Evolutionary conservation across 345 rosid species (phyloP).

Genomic region (Odontarrhena argentea): DNA sequence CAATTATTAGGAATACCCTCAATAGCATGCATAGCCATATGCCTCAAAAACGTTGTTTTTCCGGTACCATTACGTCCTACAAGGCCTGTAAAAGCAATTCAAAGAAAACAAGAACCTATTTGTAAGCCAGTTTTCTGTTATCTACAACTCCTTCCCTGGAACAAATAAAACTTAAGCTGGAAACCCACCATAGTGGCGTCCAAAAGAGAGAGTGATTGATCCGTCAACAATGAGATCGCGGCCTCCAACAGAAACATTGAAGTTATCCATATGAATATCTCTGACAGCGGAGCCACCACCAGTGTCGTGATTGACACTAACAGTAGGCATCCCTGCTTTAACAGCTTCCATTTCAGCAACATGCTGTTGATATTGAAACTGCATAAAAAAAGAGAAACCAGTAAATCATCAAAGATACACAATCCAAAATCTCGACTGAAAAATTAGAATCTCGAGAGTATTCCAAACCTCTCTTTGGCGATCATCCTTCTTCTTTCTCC

Average conservation of each 20-base stretch:
- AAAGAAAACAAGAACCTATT: conserved; percentile 18
- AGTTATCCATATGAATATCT: conserved; percentile 94
- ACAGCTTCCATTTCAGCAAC: conserved; percentile 96
- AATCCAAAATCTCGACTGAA: neutral
- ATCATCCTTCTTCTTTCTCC: conserved; percentile 94
- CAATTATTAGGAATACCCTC: conserved; percentile 95
- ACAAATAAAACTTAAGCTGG: conserved; percentile 15
- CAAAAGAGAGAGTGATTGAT: conserved; percentile 78
- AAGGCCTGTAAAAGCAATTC: conserved; percentile 60
- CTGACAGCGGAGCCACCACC: conserved; percentile 73
- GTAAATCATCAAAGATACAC: conserved; percentile 2
- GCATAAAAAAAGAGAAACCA: conserved; percentile 31
- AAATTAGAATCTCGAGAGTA: neutral
- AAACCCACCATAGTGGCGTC: conserved; percentile 93
- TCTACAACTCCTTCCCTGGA: neutral
- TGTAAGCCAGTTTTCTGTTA: conserved; percentile 14
- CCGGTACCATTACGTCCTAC: conserved; percentile 99
- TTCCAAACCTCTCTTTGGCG: conserved; percentile 82
- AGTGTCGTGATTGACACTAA: conserved; percentile 74
- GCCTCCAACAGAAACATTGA: conserved; percentile 91
- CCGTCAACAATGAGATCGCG: conserved; percentile 98
- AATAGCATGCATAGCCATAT: conserved; percentile 98
- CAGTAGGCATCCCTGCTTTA: conserved; percentile 92
- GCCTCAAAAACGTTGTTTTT: conserved; percentile 93
- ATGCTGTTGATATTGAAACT: conserved; percentile 91